phyloP scores from a whole-genome alignment of 208 protist species.

The Jaenimonas drosophilae region DNA sequence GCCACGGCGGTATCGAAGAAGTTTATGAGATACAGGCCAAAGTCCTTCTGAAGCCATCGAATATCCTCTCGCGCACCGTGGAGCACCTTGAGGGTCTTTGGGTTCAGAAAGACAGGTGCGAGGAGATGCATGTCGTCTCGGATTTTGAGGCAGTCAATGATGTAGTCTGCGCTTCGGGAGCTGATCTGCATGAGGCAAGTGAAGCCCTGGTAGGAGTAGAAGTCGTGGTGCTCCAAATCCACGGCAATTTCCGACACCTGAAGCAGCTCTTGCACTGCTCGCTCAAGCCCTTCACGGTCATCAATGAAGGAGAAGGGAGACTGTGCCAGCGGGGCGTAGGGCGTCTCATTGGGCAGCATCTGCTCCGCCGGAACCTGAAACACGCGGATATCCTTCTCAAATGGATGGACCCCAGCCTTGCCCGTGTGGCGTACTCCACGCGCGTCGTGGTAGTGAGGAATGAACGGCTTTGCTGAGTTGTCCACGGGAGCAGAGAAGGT shows the following conservation, averaged over 20 bases:
- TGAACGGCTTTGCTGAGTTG: conserved; percentile 56
- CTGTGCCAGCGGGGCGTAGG: conserved; percentile 42
- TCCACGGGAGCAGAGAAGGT: conserved; percentile 68
- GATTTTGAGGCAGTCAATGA: conserved; percentile 95
- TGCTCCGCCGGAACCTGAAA: conserved; percentile 35
- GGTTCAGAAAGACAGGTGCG: conserved; percentile 86
- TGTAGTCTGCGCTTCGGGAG: conserved; percentile 92
- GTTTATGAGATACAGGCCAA: conserved; percentile 97
- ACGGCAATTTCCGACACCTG: conserved; percentile 85
- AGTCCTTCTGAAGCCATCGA: conserved; percentile 97
- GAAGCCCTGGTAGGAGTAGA: conserved; percentile 95
- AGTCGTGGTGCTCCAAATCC: conserved; percentile 94
- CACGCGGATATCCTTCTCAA: conserved; percentile 42
- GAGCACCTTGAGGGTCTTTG: conserved; percentile 94
- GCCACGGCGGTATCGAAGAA: conserved; percentile 98
- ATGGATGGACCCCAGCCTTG: conserved; percentile 59
- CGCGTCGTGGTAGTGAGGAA: conserved; percentile 51
- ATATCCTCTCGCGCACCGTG: conserved; percentile 96
- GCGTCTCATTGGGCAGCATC: conserved; percentile 45
- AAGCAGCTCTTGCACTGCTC: conserved; percentile 23
- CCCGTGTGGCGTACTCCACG: conserved; percentile 33
- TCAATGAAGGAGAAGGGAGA: conserved; percentile 72
- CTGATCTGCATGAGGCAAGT: conserved; percentile 98
- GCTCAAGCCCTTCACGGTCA: conserved; percentile 34
- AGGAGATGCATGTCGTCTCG: conserved; percentile 84